Conservation (phyloP, 2,329 filamentous ascomycete species). For the Xylariaceae sp. region DNA sequence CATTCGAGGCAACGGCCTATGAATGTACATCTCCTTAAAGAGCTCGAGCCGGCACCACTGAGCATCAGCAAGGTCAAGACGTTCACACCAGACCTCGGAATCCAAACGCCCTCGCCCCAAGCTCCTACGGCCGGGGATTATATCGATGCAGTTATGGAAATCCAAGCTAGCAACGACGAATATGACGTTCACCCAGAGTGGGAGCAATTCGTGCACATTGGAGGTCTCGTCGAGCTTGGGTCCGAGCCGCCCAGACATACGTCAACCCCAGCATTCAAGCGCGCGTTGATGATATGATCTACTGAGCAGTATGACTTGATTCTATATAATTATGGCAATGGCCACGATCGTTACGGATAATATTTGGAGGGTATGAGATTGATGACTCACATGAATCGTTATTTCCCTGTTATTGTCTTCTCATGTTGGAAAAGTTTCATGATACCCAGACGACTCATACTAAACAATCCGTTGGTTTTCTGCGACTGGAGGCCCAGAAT, state of each 20-base stretch:
- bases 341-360: background rate
- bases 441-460: too few relatives aligned
- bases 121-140: slow-evolving; percentile 33
- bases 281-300: slow-evolving; percentile 5
- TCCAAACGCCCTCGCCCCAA: slow-evolving; percentile 34
- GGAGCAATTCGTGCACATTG: slow-evolving; percentile 35
- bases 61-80: slow-evolving; percentile 29
- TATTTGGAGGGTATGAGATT: background rate
- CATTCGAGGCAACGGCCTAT: background rate
- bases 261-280: background rate
- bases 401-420: too few relatives aligned
- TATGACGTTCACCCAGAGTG: slow-evolving; percentile 31
- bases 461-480: too few relatives aligned
- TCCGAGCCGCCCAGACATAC: background rate
- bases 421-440: too few relatives aligned
- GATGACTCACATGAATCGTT: too few relatives aligned
- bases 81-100: slow-evolving; percentile 7
- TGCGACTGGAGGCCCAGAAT: too few relatives aligned
- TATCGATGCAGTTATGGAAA: slow-evolving; percentile 35
- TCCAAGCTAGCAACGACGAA: slow-evolving; percentile 27
- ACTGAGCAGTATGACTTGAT: background rate
- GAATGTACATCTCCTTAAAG: background rate
- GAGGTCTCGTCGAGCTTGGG: slow-evolving; percentile 29
- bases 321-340: too few relatives aligned
- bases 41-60: slow-evolving; percentile 25